Conservation (phyloP, 2,329 filamentous ascomycete genomes). For the Dactylonectria macrodidyma region DNA sequence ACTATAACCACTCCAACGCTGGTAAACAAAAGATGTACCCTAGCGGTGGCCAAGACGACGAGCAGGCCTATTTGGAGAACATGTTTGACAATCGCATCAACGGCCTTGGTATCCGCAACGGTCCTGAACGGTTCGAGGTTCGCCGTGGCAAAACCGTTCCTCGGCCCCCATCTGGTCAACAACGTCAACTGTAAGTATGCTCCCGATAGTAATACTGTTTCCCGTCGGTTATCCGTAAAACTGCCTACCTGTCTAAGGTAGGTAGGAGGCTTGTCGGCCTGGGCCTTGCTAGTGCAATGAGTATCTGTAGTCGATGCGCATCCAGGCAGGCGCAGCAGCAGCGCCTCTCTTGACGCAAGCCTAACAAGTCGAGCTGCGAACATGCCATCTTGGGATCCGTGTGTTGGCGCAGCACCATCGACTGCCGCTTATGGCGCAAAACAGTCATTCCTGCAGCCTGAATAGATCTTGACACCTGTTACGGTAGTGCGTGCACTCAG, state of each 20-base stretch:
- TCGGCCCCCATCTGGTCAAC: conserved; percentile 36
- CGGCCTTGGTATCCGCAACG: conserved; percentile 48
- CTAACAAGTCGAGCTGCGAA: not conserved
- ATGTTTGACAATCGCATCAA: conserved; percentile 49
- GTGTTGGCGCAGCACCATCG: conserved; percentile 20
- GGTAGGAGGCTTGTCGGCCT: conserved; percentile 1
- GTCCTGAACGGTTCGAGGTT: conserved; percentile 50
- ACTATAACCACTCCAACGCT: conserved; percentile 31
- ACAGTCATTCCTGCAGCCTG: conserved; percentile 6
- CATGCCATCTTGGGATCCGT: conserved; percentile 11
- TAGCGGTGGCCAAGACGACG: conserved; percentile 31
- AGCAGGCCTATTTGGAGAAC: conserved; percentile 39
- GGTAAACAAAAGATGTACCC: conserved; percentile 20
- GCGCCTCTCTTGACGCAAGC: conserved; percentile 9
- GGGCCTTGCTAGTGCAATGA: conserved; percentile 16
- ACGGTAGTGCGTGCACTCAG: not conserved
- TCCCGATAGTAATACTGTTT: conserved; percentile 17
- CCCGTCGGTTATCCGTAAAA: conserved; percentile 10
- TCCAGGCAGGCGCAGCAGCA: conserved; percentile 26
- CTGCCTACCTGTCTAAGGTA: not conserved
- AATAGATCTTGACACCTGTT: not conserved
- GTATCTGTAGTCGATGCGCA: conserved; percentile 11
- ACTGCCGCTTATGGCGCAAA: conserved; percentile 14
- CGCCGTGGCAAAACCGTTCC: conserved; percentile 53
- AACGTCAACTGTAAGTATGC: conserved; percentile 50